Evolutionary conservation across 176 grass and related monocot species (phyloP).

Genomic region (Oryza glaberrima): DNA sequence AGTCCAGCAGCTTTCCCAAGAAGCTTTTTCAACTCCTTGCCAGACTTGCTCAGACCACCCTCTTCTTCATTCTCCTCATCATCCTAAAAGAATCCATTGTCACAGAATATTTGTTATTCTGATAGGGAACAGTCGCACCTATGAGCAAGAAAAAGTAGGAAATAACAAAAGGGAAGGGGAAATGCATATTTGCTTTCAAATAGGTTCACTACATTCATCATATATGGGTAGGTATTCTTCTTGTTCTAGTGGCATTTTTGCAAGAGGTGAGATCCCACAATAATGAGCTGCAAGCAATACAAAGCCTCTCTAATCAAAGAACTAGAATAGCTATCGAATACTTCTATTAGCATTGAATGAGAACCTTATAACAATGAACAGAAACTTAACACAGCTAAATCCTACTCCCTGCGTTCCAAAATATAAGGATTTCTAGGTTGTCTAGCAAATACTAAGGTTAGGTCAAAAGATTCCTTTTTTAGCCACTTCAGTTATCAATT

Average conservation of each 20-base stretch:
- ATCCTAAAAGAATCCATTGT: slow-evolving; percentile 50
- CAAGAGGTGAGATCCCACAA: background rate
- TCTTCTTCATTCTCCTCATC: slow-evolving; percentile 98
- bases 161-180: background rate
- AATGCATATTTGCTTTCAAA: background rate
- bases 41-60: slow-evolving; percentile 95
- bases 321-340: background rate
- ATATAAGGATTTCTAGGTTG: too few relatives aligned
- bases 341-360: background rate
- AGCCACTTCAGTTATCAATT: too few relatives aligned
- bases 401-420: background rate
- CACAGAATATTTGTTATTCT: slow-evolving; percentile 12
- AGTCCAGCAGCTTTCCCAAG: slow-evolving; percentile 85
- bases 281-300: background rate
- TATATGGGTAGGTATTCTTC: slow-evolving; percentile 1
- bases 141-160: background rate
- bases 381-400: background rate
- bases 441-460: too few relatives aligned
- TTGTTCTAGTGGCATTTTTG: background rate
- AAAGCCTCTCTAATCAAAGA: background rate
- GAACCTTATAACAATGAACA: background rate
- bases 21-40: slow-evolving; percentile 94
- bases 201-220: slow-evolving; percentile 17
- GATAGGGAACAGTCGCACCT: background rate
- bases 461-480: too few relatives aligned